Percentiles rank a stretch among this genome's conserved stretches.
Evolutionary conservation across 2,329 filamentous ascomycete genomes (phyloP).

Genomic region (Ceratocystis variospora): DNA sequence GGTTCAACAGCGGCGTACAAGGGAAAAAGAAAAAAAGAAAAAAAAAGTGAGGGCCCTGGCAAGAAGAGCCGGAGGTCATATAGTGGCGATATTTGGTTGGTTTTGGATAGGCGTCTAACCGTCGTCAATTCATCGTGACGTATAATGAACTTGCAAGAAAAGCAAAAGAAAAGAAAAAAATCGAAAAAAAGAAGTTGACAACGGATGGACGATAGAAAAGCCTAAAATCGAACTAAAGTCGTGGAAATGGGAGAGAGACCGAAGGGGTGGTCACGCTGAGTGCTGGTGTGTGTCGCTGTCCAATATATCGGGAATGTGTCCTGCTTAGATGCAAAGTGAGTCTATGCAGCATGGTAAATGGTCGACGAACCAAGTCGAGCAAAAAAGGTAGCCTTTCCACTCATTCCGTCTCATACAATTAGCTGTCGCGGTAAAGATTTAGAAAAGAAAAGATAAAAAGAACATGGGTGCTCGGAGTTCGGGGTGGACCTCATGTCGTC

Average conservation of each 20-base stretch:
- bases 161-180: background rate
- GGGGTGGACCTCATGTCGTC: background rate
- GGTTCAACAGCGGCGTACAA: too few relatives aligned
- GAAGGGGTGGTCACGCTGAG: background rate
- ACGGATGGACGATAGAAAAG: background rate
- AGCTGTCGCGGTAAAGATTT: background rate
- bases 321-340: constrained; percentile 11
- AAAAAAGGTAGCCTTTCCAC: background rate
- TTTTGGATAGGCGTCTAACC: too few relatives aligned
- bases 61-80: too few relatives aligned
- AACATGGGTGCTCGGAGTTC: too few relatives aligned
- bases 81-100: too few relatives aligned
- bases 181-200: background rate
- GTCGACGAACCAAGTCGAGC: constrained; percentile 8
- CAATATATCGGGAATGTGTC: background rate
- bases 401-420: background rate
- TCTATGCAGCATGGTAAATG: constrained; percentile 7
- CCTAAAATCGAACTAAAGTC: constrained; percentile 1
- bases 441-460: too few relatives aligned
- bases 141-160: background rate
- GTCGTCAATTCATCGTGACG: too few relatives aligned
- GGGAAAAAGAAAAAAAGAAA: too few relatives aligned
- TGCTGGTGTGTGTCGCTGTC: background rate
- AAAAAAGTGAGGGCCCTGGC: too few relatives aligned
- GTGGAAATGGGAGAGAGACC: background rate